Percentiles rank a stretch among this genome's conserved stretches.
phyloP scores from a whole-genome alignment of 2,329 filamentous ascomycete species.

The Pyricularia sp. region DNA sequence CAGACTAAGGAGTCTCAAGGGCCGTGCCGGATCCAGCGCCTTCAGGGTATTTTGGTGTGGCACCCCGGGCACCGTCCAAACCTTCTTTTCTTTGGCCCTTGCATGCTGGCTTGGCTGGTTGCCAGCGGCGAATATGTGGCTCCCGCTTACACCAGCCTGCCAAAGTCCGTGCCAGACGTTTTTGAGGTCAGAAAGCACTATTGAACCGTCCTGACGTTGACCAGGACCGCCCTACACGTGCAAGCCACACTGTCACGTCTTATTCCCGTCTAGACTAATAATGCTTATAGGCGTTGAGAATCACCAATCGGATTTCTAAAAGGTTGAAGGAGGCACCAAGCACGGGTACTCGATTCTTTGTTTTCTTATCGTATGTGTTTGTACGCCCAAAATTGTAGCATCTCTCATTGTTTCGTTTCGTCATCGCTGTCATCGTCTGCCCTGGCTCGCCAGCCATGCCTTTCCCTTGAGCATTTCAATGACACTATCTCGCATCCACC shows the following conservation, averaged over 20 bases:
- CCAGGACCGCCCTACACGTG: not conserved
- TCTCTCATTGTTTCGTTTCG: not conserved
- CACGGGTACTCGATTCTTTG: not conserved
- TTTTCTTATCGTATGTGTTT: not conserved
- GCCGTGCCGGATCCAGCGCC: not conserved
- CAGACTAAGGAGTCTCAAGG: not conserved
- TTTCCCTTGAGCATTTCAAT: conserved; percentile 42
- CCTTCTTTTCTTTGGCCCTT: not conserved
- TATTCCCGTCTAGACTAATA: not conserved
- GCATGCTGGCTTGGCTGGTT: not conserved
- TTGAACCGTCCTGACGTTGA: not conserved
- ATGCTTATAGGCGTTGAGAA: not conserved
- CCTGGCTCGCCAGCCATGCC: conserved; percentile 36
- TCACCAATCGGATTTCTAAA: not conserved
- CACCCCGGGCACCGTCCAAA: not conserved
- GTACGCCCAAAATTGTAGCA: not conserved
- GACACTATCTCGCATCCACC: conserved; percentile 43
- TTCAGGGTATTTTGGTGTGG: not conserved
- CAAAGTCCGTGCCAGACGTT: not conserved
- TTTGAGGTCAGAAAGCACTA: not conserved
- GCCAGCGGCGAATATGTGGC: not conserved
- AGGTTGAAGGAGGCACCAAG: not conserved
- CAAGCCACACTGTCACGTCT: not conserved
- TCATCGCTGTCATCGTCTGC: conserved; percentile 8
- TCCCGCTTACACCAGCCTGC: not conserved